These are phyloP conservation scores for Fusarium compactum DNA, from an alignment of 2,329 filamentous ascomycete species.

Conservation along the genomic window DNA sequence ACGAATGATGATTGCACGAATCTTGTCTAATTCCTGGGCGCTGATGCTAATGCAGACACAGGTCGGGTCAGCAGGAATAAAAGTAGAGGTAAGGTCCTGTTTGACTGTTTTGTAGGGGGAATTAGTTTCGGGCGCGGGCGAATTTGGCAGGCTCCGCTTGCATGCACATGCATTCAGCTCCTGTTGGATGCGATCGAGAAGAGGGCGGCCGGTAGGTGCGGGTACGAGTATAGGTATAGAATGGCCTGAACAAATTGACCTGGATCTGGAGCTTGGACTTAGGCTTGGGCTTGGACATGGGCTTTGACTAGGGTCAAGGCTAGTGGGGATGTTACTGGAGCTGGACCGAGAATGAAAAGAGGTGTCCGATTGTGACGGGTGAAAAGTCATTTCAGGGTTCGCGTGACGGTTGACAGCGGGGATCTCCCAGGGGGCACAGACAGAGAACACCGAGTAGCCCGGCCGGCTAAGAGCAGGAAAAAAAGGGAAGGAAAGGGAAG, in stretches of 20 bases:
- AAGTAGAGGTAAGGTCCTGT: neutral
- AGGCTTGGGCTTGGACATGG: neutral
- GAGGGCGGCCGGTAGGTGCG: neutral
- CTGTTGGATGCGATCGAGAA: slow-evolving; percentile 3
- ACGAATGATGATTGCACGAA: neutral
- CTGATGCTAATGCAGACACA: neutral
- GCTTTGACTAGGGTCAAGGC: neutral
- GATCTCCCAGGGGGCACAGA: neutral
- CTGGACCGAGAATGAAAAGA: neutral
- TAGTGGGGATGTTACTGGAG: neutral
- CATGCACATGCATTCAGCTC: slow-evolving; percentile 8
- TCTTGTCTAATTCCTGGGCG: neutral
- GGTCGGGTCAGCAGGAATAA: neutral
- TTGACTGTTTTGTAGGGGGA: neutral
- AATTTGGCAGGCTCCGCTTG: neutral
- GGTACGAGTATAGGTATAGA: neutral
- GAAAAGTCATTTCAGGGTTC: neutral
- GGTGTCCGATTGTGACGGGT: neutral
- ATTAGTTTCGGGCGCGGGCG: neutral
- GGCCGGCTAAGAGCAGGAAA: neutral
- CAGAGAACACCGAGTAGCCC: neutral
- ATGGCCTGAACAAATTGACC: neutral
- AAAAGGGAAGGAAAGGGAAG: neutral
- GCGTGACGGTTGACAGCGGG: neutral
- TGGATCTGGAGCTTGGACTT: neutral